phyloP scores from a whole-genome alignment of 2,329 filamentous ascomycete species.

The Colletotrichum graminicola region DNA sequence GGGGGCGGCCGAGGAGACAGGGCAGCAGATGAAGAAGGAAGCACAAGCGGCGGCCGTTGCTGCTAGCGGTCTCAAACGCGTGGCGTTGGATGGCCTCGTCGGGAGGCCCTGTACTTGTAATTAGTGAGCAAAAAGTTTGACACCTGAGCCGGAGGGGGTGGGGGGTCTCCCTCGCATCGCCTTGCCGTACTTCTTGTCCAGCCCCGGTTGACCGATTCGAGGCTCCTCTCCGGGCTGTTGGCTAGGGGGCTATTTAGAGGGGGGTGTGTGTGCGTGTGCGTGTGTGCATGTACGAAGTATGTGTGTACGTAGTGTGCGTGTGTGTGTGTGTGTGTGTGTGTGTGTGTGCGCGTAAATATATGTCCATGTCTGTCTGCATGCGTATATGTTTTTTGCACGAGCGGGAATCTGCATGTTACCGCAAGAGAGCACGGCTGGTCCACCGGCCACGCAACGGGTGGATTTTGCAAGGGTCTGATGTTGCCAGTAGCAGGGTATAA shows the following conservation, averaged over 20 bases:
- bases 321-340: background rate
- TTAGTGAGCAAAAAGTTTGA: conserved; percentile 14
- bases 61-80: conserved; percentile 38
- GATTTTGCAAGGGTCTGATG: conserved; percentile 24
- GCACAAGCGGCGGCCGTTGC: conserved; percentile 23
- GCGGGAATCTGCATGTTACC: conserved; percentile 44
- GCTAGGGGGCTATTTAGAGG: conserved; percentile 42
- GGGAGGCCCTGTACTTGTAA: conserved; percentile 24
- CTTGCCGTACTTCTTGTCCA: conserved; percentile 22
- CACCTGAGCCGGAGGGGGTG: conserved; percentile 2
- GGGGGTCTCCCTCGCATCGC: conserved; percentile 9
- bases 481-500: conserved; percentile 25
- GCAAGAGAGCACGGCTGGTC: conserved; percentile 41
- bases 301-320: no score
- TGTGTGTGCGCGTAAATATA: no score
- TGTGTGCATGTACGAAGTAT: background rate
- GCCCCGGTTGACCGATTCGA: conserved; percentile 40
- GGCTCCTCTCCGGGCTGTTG: conserved; percentile 40
- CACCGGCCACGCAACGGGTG: conserved; percentile 36
- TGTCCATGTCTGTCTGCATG: no score
- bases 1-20: background rate
- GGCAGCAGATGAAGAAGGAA: conserved; percentile 14
- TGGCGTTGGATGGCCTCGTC: conserved; percentile 40
- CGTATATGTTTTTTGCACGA: conserved; percentile 21
- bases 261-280: background rate